phyloP scores from a whole-genome alignment of 768 basidiomycete genomes.

The Tubosaeta brunneosetosa region DNA sequence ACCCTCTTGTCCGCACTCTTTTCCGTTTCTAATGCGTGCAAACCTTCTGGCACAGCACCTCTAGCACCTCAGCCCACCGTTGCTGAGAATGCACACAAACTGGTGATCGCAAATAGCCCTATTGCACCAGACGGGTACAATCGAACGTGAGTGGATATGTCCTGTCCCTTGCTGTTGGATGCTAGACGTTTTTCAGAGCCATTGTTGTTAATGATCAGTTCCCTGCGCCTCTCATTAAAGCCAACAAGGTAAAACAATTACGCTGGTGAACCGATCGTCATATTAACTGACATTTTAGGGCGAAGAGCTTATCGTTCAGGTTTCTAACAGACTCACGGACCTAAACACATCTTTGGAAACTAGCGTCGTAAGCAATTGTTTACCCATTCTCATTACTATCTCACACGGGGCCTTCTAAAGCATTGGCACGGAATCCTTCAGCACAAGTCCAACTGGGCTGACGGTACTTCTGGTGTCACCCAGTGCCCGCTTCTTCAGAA shows the following conservation, averaged over 20 bases:
- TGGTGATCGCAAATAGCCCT: background rate
- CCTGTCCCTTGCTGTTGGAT: too few relatives aligned
- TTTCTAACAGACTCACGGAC: slow-evolving; percentile 1
- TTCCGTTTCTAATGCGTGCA: background rate
- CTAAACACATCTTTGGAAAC: background rate
- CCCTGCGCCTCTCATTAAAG: background rate
- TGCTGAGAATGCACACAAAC: background rate
- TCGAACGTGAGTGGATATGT: background rate
- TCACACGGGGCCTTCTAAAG: background rate
- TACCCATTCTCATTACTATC: background rate
- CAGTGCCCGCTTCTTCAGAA: slow-evolving; percentile 38
- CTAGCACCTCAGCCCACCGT: background rate
- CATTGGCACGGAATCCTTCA: slow-evolving; percentile 47
- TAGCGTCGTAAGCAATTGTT: background rate
- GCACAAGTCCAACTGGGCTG: slow-evolving; percentile 34
- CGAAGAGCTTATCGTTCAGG: background rate
- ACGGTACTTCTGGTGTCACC: slow-evolving; percentile 40
- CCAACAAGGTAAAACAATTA: background rate
- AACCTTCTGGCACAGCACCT: background rate
- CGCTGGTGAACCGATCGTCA: too few relatives aligned
- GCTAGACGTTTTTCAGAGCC: background rate
- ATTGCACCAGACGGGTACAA: background rate
- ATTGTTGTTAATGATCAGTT: slow-evolving; percentile 1
- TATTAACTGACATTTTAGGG: background rate
- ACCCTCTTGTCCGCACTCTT: background rate